These are phyloP conservation scores for Trypanosoma rangeli DNA, from an alignment of 208 protist species.

Conservation along the genomic window DNA sequence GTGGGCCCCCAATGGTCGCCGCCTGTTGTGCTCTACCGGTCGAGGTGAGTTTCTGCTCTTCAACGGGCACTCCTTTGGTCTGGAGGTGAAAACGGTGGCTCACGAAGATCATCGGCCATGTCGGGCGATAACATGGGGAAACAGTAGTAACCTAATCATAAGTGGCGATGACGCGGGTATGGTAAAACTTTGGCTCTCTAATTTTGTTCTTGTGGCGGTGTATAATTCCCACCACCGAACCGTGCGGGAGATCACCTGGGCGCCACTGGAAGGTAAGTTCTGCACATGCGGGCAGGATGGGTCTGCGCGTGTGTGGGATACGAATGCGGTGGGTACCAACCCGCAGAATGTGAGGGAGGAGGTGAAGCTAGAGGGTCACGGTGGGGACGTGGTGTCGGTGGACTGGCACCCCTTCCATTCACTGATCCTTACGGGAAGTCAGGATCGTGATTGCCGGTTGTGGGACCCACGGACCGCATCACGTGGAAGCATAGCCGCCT, in stretches of 20 bases:
- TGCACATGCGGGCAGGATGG: constrained; percentile 84
- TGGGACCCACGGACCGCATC: constrained; percentile 86
- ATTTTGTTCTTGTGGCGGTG: constrained; percentile 77
- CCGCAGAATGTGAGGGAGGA: constrained; percentile 55
- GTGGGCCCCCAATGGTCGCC: constrained; percentile 80
- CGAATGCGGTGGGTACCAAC: constrained; percentile 46
- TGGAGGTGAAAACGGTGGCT: constrained; percentile 85
- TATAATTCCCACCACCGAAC: constrained; percentile 79
- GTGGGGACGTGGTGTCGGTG: constrained; percentile 81
- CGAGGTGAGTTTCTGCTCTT: constrained; percentile 86
- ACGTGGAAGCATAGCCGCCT: constrained; percentile 69
- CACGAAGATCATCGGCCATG: constrained; percentile 79
- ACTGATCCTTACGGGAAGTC: constrained; percentile 84
- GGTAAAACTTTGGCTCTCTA: constrained; percentile 85
- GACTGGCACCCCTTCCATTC: constrained; percentile 86
- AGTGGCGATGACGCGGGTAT: constrained; percentile 82
- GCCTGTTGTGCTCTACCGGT: constrained; percentile 78
- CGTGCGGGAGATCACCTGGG: constrained; percentile 76
- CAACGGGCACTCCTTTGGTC: constrained; percentile 85
- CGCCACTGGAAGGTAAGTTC: constrained; percentile 82
- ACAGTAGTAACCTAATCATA: constrained; percentile 77
- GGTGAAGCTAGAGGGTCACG: constrained; percentile 86
- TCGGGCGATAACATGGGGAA: constrained; percentile 78
- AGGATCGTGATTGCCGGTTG: constrained; percentile 81
- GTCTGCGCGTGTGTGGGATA: constrained; percentile 85